A percentile compares a stretch with the other conserved stretches of the same genome.
Evolutionary conservation across 78 protist genomes (phyloP).

Genomic region (Tieghemostelium lacteum): DNA sequence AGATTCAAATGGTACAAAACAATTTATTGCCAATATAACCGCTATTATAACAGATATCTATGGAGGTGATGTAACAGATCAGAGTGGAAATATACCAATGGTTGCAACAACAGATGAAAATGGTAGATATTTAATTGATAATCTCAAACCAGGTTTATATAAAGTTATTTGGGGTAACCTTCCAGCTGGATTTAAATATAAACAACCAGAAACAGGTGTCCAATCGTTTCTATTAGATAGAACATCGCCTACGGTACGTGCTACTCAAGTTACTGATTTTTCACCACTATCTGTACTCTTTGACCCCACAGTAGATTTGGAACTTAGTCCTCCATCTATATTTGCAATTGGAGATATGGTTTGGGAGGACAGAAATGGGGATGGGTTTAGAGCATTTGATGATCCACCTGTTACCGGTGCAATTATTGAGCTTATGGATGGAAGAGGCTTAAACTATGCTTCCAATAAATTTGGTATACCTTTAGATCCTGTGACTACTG

Average conservation of each 20-base stretch:
- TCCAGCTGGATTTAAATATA: constrained; percentile 2
- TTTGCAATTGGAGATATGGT: not conserved
- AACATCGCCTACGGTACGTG: not conserved
- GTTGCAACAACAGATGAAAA: not conserved
- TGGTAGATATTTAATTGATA: constrained; percentile 26
- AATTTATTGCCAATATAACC: not conserved
- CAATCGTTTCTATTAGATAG: not conserved
- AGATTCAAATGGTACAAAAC: not conserved
- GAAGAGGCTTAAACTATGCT: constrained; percentile 1
- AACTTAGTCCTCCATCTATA: not conserved
- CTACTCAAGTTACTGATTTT: not conserved
- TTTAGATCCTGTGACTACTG: not conserved
- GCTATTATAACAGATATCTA: not conserved
- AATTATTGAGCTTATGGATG: not conserved
- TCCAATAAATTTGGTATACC: not conserved
- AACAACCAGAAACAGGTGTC: not conserved
- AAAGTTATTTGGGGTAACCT: not conserved
- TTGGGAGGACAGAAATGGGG: constrained; percentile 7
- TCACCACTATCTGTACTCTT: not conserved
- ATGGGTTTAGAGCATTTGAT: constrained; percentile 19
- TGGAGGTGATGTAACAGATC: not conserved
- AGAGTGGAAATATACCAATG: not conserved
- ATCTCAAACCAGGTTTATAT: not conserved
- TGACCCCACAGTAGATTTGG: constrained; percentile 16
- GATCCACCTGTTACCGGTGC: constrained; percentile 23